phyloP scores from a whole-genome alignment of 2,329 filamentous ascomycete genomes.

The Pyrenochaeta sp. region DNA sequence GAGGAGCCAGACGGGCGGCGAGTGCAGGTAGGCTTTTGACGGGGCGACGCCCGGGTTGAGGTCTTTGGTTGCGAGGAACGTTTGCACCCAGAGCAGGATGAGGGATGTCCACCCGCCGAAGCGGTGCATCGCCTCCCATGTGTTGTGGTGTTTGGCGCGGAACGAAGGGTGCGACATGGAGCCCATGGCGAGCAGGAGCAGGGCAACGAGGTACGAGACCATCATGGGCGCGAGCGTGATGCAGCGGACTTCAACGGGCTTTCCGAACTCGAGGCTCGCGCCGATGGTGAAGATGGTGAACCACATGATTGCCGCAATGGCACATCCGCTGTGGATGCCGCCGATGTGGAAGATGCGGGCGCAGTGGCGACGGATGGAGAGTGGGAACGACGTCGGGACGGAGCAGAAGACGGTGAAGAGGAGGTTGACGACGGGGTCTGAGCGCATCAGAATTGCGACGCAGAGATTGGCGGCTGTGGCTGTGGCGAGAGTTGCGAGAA shows the following conservation, averaged over 20 bases:
- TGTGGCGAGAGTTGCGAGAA: constrained; percentile 41
- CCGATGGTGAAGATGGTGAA: constrained; percentile 54
- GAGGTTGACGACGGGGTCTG: constrained; percentile 47
- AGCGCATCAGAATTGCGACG: constrained; percentile 43
- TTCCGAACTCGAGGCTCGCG: constrained; percentile 42
- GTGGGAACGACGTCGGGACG: constrained; percentile 38
- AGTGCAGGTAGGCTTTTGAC: constrained; percentile 32
- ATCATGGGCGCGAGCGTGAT: constrained; percentile 29
- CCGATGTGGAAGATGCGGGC: constrained; percentile 48
- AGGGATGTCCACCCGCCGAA: constrained; percentile 49
- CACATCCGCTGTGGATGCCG: constrained; percentile 48
- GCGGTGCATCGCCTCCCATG: constrained; percentile 47
- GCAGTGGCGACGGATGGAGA: constrained; percentile 40
- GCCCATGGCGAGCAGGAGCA: constrained; percentile 40
- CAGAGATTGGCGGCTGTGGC: constrained; percentile 49
- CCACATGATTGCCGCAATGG: constrained; percentile 49
- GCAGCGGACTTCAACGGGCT: constrained; percentile 22
- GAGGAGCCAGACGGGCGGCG: constrained; percentile 70
- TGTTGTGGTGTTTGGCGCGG: constrained; percentile 42
- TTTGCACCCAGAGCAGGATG: constrained; percentile 46
- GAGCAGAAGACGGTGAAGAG: constrained; percentile 47
- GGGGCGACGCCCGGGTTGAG: constrained; percentile 21
- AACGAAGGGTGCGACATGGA: constrained; percentile 39
- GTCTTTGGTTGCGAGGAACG: constrained; percentile 35
- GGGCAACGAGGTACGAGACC: constrained; percentile 40